These are phyloP conservation scores for Fusarium sp. DNA, from an alignment of 2,329 filamentous ascomycete genomes.

Conservation along the genomic window DNA sequence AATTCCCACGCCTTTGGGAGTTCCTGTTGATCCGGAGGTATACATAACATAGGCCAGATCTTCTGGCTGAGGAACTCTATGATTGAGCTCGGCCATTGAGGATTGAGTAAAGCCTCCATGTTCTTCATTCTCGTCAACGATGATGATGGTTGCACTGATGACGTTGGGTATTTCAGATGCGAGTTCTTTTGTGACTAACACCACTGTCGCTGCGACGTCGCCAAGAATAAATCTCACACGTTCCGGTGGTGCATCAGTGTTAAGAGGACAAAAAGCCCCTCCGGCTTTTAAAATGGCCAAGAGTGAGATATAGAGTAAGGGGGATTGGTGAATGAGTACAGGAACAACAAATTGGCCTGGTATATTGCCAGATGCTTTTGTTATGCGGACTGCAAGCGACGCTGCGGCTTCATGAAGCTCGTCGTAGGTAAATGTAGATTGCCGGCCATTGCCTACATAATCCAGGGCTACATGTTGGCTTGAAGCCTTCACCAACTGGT, in stretches of 20 bases:
- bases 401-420: slow-evolving; percentile 71
- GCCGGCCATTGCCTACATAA: slow-evolving; percentile 44
- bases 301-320: slow-evolving; percentile 81
- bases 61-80: slow-evolving; percentile 45
- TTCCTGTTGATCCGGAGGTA: slow-evolving; percentile 89
- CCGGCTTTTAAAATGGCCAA: slow-evolving; percentile 84
- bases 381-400: slow-evolving; percentile 65
- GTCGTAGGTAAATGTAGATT: slow-evolving; percentile 67
- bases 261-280: slow-evolving; percentile 87
- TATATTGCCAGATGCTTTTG: slow-evolving; percentile 12
- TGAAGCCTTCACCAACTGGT: slow-evolving; percentile 69
- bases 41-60: slow-evolving; percentile 90
- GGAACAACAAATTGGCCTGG: slow-evolving; percentile 71
- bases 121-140: slow-evolving; percentile 50
- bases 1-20: slow-evolving; percentile 87
- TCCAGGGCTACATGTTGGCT: slow-evolving; percentile 50
- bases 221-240: slow-evolving; percentile 82
- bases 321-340: slow-evolving; percentile 80
- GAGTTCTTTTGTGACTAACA: slow-evolving; percentile 72
- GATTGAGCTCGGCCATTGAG: slow-evolving; percentile 5
- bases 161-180: slow-evolving; percentile 54
- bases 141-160: slow-evolving; percentile 51
- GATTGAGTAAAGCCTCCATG: neutral
- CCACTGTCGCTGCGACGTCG: slow-evolving; percentile 78
- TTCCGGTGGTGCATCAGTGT: slow-evolving; percentile 81